Evolutionary conservation across 2,329 filamentous ascomycete species (phyloP).

Genomic region (Ramularia endophylla): DNA sequence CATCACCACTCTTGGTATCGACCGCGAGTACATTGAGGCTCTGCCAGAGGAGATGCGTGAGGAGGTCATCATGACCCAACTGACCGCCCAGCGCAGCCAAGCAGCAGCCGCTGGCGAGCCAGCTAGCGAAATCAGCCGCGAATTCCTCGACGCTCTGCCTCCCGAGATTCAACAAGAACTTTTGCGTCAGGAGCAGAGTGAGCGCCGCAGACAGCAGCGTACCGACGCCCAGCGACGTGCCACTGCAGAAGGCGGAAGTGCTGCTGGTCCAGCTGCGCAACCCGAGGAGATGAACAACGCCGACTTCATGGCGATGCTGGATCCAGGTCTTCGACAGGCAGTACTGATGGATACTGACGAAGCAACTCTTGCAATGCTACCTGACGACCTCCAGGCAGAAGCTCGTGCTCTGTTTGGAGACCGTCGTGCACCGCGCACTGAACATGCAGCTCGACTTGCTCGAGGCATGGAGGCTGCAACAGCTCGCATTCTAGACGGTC

Average conservation of each 20-base stretch:
- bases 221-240: constrained; percentile 68
- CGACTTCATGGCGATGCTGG: constrained; percentile 85
- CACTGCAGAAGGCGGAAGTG: constrained; percentile 36
- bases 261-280: constrained; percentile 46
- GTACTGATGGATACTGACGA: constrained; percentile 90
- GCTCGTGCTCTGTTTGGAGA: constrained; percentile 64
- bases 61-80: constrained; percentile 88
- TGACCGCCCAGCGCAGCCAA: constrained; percentile 75
- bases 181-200: constrained; percentile 80
- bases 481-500: constrained; percentile 14
- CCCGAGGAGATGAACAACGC: constrained; percentile 81
- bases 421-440: constrained; percentile 26
- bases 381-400: constrained; percentile 79
- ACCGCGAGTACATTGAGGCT: constrained; percentile 90
- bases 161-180: constrained; percentile 86
- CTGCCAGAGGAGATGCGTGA: constrained; percentile 95
- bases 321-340: constrained; percentile 75
- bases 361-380: constrained; percentile 75
- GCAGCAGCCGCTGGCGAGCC: constrained; percentile 66
- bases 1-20: constrained; percentile 90
- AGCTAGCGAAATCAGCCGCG: constrained; percentile 78
- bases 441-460: constrained; percentile 9
- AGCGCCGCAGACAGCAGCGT: constrained; percentile 80
- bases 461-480: constrained; percentile 13
- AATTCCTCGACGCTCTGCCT: constrained; percentile 89